Evolutionary conservation across 306 rosid species (phyloP), one percentile per base, ranked within the genome.

Genomic region (Sechiopsis laciniata): DNA sequence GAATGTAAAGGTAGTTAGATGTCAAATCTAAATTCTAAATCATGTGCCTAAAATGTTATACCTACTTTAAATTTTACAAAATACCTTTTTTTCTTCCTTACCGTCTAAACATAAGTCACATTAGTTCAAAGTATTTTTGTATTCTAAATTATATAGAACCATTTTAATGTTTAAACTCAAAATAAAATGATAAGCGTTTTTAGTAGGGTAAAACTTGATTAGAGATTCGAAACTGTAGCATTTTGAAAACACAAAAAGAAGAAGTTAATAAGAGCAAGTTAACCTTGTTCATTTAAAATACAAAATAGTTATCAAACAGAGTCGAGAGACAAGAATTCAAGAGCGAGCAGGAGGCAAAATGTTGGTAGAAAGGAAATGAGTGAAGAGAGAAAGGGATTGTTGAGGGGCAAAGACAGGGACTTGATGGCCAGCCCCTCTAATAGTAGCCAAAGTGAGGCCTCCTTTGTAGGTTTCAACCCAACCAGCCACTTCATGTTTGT

Each of bases 391-490:
- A 57, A 89, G 91, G 1, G 95, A 82, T 69, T 80, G 85, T 0
- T 55, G 53, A n/a, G 95, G 89, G 1, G 84, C 86, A 48, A 66
- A 81, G 3, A 72, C 26, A 0, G 94, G 96, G 64, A 85, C 88
- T 37, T 86, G 88, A 59, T 88, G 96, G n/a, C 96, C 96, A 8
- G 96, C 96, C 16, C 93, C 96, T 77, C 91, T 84, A 1, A 90
- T 76, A 3, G 88, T 84, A 7, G 80, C 89, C 40, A 88, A 87
- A 4, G 83, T 83, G 37, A 90, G 83, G 3, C 88, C 91, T 46
- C 80, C 81, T 2, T 86, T 81, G 20, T 83, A 90, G 53, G 42
- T 83, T 58, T 87, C 83, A 3, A 45, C 76, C 95, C 95, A 89
- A 15, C 95, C 95, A 2, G 66, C 91, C 15, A 87, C 95, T 76